phyloP scores from a whole-genome alignment of 331 rosid species.

The Spiraea crenata region DNA sequence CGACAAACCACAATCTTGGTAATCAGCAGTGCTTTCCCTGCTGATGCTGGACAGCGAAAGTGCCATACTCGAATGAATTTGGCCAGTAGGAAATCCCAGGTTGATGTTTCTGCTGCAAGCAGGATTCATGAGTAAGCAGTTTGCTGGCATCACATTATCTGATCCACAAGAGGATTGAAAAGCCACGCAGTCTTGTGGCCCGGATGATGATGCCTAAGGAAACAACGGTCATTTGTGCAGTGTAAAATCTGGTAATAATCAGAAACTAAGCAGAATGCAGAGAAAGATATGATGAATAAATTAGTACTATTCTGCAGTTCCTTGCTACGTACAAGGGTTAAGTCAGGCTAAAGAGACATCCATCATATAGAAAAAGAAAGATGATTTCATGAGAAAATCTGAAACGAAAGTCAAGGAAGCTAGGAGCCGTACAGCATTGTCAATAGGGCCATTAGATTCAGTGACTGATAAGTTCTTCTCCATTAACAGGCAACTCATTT shows the following conservation, averaged over 20 bases:
- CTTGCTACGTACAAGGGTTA: background rate
- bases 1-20: constrained; percentile 67
- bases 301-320: background rate
- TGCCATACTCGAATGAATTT: constrained; percentile 56
- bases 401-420: background rate
- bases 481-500: constrained; percentile 53
- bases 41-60: constrained; percentile 54
- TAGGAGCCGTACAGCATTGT: constrained; percentile 59
- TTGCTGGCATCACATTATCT: constrained; percentile 42
- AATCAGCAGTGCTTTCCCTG: constrained; percentile 58
- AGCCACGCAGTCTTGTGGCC: constrained; percentile 48
- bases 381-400: background rate
- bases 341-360: background rate
- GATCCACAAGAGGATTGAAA: constrained; percentile 56
- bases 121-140: constrained; percentile 47
- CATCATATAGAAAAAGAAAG: background rate
- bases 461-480: constrained; percentile 52
- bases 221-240: constrained; percentile 21
- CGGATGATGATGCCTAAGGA: constrained; percentile 59
- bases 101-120: constrained; percentile 44
- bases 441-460: constrained; percentile 52
- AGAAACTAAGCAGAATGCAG: constrained; percentile 2
- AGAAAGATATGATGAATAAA: background rate
- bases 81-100: constrained; percentile 60
- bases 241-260: constrained; percentile 8